These are phyloP conservation scores for Hippophae rhamnoides DNA, from an alignment of 306 rosid species.

Conservation along the genomic window DNA sequence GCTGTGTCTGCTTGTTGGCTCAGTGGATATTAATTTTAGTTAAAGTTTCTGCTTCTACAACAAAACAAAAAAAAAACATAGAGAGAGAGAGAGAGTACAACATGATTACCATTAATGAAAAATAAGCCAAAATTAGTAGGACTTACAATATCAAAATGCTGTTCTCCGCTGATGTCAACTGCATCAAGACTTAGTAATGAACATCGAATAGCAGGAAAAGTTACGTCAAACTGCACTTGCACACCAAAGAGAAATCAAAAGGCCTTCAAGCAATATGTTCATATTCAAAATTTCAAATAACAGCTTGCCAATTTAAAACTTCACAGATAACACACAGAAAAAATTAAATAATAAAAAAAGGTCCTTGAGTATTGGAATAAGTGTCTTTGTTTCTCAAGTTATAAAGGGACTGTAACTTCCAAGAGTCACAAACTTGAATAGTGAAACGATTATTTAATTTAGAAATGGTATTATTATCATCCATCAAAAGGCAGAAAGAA, in stretches of 20 bases:
- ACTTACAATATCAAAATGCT: conserved; percentile 80
- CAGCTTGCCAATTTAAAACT: neutral
- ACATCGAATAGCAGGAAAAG: conserved; percentile 77
- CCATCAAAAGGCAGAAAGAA: neutral
- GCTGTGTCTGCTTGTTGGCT: too few relatives aligned
- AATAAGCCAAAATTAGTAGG: conserved; percentile 12
- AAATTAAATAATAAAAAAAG: conserved; percentile 6
- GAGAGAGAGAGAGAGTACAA: neutral
- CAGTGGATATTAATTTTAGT: too few relatives aligned
- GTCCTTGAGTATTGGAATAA: neutral
- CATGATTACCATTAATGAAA: conserved; percentile 3
- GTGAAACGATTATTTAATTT: neutral
- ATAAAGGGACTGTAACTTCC: neutral
- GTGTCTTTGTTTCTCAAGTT: neutral
- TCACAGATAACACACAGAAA: conserved; percentile 3
- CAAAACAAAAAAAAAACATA: neutral
- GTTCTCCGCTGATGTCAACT: conserved; percentile 87
- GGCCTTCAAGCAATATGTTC: neutral
- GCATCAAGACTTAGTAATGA: conserved; percentile 87
- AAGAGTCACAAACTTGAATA: neutral
- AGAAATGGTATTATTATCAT: conserved; percentile 8
- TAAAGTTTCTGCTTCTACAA: too few relatives aligned
- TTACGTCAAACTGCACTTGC: conserved; percentile 80
- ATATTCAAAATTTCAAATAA: neutral
- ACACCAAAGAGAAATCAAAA: conserved; percentile 9